Conservation (phyloP, 805 yeast genomes). For the Schwanniomyces vanrijiae region DNA sequence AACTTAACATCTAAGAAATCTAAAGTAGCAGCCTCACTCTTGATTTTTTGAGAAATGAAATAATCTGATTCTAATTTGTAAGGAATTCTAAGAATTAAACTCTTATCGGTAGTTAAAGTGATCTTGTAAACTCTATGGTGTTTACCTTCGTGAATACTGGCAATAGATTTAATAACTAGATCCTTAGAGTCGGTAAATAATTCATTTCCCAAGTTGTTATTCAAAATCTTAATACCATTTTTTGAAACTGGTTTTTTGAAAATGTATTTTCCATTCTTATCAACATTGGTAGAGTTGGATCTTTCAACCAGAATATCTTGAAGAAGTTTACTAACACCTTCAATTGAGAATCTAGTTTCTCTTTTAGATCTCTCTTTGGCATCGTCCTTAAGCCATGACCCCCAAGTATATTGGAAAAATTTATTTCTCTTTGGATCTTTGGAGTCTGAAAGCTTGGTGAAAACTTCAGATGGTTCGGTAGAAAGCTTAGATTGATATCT, state of each 20-base stretch:
- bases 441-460: conserved; percentile 58
- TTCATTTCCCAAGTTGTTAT: conserved; percentile 46
- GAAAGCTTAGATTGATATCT: conserved; percentile 9
- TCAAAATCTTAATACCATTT: conserved; percentile 43
- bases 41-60: conserved; percentile 64
- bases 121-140: conserved; percentile 86
- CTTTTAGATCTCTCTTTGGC: conserved; percentile 70
- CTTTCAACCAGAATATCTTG: conserved; percentile 43
- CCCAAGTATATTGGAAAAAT: conserved; percentile 91
- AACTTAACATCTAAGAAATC: conserved; percentile 73
- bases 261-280: conserved; percentile 18
- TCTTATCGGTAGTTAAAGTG: conserved; percentile 57
- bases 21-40: conserved; percentile 91
- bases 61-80: conserved; percentile 70
- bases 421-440: conserved; percentile 66
- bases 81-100: conserved; percentile 80
- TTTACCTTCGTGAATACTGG: conserved; percentile 90
- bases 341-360: conserved; percentile 76
- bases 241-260: conserved; percentile 38
- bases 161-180: conserved; percentile 62
- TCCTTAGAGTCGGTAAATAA: conserved; percentile 47
- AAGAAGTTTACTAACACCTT: conserved; percentile 64
- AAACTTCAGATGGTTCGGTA: conserved; percentile 36
- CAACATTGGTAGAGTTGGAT: conserved; percentile 22
- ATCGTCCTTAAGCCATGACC: conserved; percentile 88